phyloP scores from a whole-genome alignment of 495 filamentous ascomycete genomes.

The Aspergillus haitiensis region DNA sequence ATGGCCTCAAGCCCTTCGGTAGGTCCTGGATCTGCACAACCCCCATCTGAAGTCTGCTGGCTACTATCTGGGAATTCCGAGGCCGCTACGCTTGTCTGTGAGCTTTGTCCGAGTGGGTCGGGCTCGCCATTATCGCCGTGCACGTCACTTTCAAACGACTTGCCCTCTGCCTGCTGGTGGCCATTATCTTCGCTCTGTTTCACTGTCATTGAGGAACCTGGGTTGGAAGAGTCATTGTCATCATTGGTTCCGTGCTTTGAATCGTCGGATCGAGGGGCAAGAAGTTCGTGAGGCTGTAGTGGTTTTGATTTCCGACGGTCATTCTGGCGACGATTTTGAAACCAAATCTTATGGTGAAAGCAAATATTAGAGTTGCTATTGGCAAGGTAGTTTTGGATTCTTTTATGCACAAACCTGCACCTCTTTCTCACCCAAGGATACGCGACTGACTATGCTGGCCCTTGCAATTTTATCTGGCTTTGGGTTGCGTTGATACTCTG shows the following conservation, averaged over 20 bases:
- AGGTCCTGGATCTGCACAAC: conserved; percentile 17
- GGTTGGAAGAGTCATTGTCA: conserved; percentile 39
- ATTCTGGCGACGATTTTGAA: conserved; percentile 96
- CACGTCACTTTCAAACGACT: conserved; percentile 37
- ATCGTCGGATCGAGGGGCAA: conserved; percentile 56
- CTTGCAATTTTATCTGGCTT: conserved; percentile 93
- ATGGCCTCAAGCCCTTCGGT: conserved; percentile 22
- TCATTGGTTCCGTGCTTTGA: conserved; percentile 54
- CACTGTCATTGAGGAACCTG: conserved; percentile 37
- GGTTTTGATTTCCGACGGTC: conserved; percentile 88
- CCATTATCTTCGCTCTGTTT: conserved; percentile 30
- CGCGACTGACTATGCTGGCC: conserved; percentile 76
- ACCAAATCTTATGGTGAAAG: conserved; percentile 78
- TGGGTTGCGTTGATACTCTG: conserved; percentile 78
- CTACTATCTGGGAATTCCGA: conserved; percentile 32
- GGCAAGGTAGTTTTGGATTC: conserved; percentile 26
- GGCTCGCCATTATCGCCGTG: conserved; percentile 31
- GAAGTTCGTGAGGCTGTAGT: conserved; percentile 76
- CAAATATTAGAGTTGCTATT: conserved; percentile 15
- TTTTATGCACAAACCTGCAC: conserved; percentile 73
- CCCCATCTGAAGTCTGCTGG: conserved; percentile 29
- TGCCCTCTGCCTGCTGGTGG: conserved; percentile 24
- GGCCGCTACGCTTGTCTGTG: conserved; percentile 42
- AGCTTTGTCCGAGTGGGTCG: conserved; percentile 31
- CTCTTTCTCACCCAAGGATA: conserved; percentile 93